These are phyloP conservation scores for Eutypella sp. DNA, from an alignment of 2,329 filamentous ascomycete genomes.

Conservation along the genomic window DNA sequence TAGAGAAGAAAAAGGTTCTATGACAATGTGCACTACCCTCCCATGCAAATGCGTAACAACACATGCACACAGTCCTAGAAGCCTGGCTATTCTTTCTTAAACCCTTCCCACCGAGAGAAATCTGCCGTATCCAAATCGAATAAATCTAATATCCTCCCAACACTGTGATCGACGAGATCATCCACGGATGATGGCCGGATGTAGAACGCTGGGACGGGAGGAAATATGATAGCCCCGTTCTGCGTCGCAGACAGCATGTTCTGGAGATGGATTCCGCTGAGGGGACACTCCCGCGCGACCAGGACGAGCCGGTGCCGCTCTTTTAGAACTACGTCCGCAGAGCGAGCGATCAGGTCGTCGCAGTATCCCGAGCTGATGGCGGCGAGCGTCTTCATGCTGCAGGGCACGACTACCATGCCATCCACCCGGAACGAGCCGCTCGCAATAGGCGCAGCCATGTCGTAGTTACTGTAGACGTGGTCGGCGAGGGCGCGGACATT, in stretches of 20 bases:
- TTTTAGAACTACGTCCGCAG: slow-evolving; percentile 43
- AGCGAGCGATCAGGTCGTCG: slow-evolving; percentile 40
- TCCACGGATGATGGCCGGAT: slow-evolving; percentile 33
- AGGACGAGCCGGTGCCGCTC: slow-evolving; percentile 36
- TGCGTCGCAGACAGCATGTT: slow-evolving; percentile 38
- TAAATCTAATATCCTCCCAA: slow-evolving; percentile 41
- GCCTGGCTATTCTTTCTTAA: background rate
- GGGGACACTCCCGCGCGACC: slow-evolving; percentile 38
- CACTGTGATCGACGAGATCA: slow-evolving; percentile 39
- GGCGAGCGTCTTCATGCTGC: slow-evolving; percentile 44
- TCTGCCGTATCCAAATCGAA: slow-evolving; percentile 36
- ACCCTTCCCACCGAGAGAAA: slow-evolving; percentile 34
- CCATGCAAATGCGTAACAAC: no score
- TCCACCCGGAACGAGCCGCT: slow-evolving; percentile 39
- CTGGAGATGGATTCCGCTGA: slow-evolving; percentile 41
- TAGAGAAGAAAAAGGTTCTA: no score
- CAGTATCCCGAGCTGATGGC: slow-evolving; percentile 35
- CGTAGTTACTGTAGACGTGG: slow-evolving; percentile 33
- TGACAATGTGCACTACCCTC: no score
- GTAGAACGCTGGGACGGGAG: slow-evolving; percentile 40
- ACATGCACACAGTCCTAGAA: no score
- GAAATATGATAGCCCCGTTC: slow-evolving; percentile 38
- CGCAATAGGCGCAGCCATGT: slow-evolving; percentile 40
- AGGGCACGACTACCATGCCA: slow-evolving; percentile 45
- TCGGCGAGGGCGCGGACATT: slow-evolving; percentile 35